phyloP scores from a whole-genome alignment of 164 flowering plant species.

The Saururus chinensis region DNA sequence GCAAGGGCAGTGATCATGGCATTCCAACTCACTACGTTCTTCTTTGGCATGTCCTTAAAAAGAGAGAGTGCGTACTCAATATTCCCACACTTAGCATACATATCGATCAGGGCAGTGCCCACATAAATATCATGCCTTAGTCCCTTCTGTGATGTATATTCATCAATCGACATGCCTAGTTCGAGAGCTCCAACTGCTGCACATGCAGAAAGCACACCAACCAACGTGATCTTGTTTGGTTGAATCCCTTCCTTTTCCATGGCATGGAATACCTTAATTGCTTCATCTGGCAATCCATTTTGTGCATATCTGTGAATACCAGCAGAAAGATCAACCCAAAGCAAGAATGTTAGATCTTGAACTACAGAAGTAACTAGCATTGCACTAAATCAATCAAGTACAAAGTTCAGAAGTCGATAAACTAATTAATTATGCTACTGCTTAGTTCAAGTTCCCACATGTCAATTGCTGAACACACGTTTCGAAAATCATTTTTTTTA shows the following conservation, averaged over 20 bases:
- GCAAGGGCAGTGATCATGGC: constrained; percentile 24
- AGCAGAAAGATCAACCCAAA: neutral
- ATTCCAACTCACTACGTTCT: constrained; percentile 19
- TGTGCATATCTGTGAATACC: constrained; percentile 10
- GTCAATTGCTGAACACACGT: no score
- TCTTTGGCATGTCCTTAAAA: constrained; percentile 11
- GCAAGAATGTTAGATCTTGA: no score
- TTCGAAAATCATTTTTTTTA: no score
- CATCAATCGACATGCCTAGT: constrained; percentile 19
- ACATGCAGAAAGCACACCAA: constrained; percentile 26
- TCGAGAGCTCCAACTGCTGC: constrained; percentile 23
- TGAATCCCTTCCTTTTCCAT: constrained; percentile 15
- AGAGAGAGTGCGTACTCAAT: constrained; percentile 13
- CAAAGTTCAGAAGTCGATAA: no score
- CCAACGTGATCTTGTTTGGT: constrained; percentile 25
- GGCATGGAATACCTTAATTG: constrained; percentile 15
- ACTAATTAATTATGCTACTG: no score
- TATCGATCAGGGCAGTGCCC: constrained; percentile 15
- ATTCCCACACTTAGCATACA: constrained; percentile 22
- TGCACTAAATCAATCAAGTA: no score
- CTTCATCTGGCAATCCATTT: constrained; percentile 15
- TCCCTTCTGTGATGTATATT: constrained; percentile 9
- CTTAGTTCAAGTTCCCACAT: no score
- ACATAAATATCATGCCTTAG: constrained; percentile 17
- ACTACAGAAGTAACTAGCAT: no score